A percentile compares a stretch with the other conserved stretches of the same genome.
These are phyloP conservation scores for Leccinum subspadiceum DNA, from an alignment of 1,284 basidiomycete genomes.

Conservation along the genomic window DNA sequence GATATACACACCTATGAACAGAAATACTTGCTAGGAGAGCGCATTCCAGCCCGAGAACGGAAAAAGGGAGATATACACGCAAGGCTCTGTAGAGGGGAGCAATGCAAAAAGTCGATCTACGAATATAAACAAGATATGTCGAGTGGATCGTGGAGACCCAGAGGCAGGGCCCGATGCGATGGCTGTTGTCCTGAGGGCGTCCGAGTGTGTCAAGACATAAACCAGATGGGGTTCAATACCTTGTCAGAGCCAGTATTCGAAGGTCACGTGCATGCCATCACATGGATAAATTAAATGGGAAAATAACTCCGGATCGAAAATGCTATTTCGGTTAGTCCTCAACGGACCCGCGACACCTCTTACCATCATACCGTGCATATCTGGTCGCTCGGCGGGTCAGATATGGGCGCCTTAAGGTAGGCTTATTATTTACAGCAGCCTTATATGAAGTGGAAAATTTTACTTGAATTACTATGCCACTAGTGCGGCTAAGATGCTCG, in stretches of 20 bases:
- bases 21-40: slow-evolving; percentile 10
- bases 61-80: slow-evolving; percentile 18
- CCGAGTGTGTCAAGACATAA: slow-evolving; percentile 27
- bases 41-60: slow-evolving; percentile 23
- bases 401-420: not conserved
- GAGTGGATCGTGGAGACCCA: slow-evolving; percentile 15
- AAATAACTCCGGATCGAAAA: slow-evolving; percentile 11
- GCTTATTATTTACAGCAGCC: not conserved
- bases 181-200: slow-evolving; percentile 12
- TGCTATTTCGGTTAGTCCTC: not conserved
- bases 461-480: not conserved
- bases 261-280: slow-evolving; percentile 24
- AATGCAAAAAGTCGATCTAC: slow-evolving; percentile 11
- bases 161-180: slow-evolving; percentile 7
- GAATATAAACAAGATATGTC: slow-evolving; percentile 28
- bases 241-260: slow-evolving; percentile 15
- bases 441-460: not conserved
- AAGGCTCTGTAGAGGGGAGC: slow-evolving; percentile 4
- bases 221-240: slow-evolving; percentile 21
- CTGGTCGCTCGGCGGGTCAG: not conserved
- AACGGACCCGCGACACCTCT: not conserved
- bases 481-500: not conserved
- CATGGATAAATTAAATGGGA: slow-evolving; percentile 8
- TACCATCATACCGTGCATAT: not conserved
- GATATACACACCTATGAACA: slow-evolving; percentile 23